A percentile compares a stretch with the other conserved stretches of the same genome.
Evolutionary conservation across 768 basidiomycete species (phyloP).

Genomic region (Tephrocybe sp.): DNA sequence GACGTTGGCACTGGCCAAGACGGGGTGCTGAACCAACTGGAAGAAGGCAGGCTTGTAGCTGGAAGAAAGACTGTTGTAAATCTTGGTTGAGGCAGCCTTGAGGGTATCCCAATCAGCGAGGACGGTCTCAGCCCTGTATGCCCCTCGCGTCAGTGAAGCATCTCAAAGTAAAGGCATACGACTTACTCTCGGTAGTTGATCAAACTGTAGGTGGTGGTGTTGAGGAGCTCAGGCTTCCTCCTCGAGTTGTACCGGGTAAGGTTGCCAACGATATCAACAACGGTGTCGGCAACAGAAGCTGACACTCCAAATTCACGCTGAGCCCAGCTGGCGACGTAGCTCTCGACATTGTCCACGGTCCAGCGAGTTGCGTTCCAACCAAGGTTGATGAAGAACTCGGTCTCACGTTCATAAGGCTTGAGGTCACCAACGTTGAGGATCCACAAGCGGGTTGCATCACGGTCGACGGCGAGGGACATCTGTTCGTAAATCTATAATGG

Average conservation of each 20-base stretch:
- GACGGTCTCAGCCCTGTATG: conserved; percentile 55
- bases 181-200: too few species aligned
- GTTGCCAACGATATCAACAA: conserved; percentile 56
- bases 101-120: conserved; percentile 50
- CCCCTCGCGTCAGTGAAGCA: not conserved
- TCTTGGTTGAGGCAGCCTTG: conserved; percentile 45
- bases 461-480: conserved; percentile 63
- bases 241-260: conserved; percentile 56
- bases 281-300: conserved; percentile 34
- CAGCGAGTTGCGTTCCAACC: conserved; percentile 62
- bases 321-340: conserved; percentile 59
- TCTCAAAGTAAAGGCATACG: too few species aligned
- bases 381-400: conserved; percentile 65
- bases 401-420: conserved; percentile 72
- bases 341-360: conserved; percentile 51
- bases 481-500: conserved; percentile 56
- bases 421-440: conserved; percentile 77
- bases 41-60: conserved; percentile 60
- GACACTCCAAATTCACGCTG: conserved; percentile 61
- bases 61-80: conserved; percentile 53
- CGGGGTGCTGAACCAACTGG: conserved; percentile 69
- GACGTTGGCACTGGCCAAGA: conserved; percentile 57
- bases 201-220: too few species aligned
- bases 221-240: too few species aligned
- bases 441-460: conserved; percentile 62